phyloP scores from a whole-genome alignment of 1,284 basidiomycete genomes.

The Stygiomarasmius scandens region DNA sequence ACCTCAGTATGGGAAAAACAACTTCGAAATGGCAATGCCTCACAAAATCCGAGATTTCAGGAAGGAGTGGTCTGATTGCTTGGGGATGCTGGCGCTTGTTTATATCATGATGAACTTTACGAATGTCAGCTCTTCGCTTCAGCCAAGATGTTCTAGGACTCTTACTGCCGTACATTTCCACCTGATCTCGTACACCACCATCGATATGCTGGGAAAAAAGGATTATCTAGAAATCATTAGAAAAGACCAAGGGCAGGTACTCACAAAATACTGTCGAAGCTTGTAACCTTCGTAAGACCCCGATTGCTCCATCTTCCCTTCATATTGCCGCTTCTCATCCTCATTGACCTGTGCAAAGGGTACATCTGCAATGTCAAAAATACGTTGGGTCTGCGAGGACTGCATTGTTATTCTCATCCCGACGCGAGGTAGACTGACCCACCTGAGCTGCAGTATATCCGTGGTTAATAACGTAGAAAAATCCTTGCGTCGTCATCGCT shows the following conservation, averaged over 20 bases:
- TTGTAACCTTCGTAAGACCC: slow-evolving; percentile 68
- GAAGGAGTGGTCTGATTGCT: slow-evolving; percentile 52
- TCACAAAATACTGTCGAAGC: slow-evolving; percentile 55
- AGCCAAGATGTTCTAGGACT: not conserved
- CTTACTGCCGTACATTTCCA: slow-evolving; percentile 61
- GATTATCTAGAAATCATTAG: not conserved
- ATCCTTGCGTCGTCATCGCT: slow-evolving; percentile 63
- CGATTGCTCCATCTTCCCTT: slow-evolving; percentile 48
- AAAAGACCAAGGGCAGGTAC: slow-evolving; percentile 10
- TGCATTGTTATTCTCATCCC: too few species aligned
- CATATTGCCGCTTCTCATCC: slow-evolving; percentile 42
- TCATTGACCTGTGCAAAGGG: slow-evolving; percentile 54
- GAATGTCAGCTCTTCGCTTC: not conserved
- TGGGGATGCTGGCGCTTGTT: slow-evolving; percentile 49
- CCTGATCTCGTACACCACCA: slow-evolving; percentile 58
- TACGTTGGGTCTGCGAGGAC: slow-evolving; percentile 44
- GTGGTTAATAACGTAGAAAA: slow-evolving; percentile 66
- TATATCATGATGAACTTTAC: slow-evolving; percentile 48
- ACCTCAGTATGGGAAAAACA: slow-evolving; percentile 55
- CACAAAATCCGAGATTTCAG: slow-evolving; percentile 59
- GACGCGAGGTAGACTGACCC: slow-evolving; percentile 11
- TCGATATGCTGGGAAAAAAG: slow-evolving; percentile 46
- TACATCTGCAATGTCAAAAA: slow-evolving; percentile 66
- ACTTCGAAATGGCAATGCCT: slow-evolving; percentile 53
- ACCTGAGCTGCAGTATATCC: slow-evolving; percentile 52